Evolutionary conservation across 2,329 filamentous ascomycete genomes (phyloP).

Genomic region (Juglanconis juglandina): DNA sequence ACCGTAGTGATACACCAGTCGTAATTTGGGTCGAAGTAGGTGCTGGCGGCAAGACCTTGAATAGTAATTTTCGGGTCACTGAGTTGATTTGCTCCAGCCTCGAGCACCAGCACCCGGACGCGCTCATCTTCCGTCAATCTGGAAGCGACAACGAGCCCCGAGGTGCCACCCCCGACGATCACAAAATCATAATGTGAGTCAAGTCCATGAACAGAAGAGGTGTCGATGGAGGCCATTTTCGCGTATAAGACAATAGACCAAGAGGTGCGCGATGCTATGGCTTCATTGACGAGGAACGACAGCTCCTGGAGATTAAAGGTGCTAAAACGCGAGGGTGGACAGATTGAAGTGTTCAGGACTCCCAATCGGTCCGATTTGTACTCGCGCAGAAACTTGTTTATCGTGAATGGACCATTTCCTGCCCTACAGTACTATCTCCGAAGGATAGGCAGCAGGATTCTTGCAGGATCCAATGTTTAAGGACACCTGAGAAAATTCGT

Average conservation of each 20-base stretch:
- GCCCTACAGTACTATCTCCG: too few species aligned
- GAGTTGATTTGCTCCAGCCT: conserved; percentile 34
- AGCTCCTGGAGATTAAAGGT: background rate
- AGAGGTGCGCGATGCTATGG: background rate
- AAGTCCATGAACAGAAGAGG: background rate
- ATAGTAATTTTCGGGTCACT: conserved; percentile 34
- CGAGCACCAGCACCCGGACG: conserved; percentile 35
- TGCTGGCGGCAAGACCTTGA: conserved; percentile 31
- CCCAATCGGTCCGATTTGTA: too few species aligned
- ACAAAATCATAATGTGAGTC: conserved; percentile 40
- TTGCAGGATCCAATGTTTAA: too few species aligned
- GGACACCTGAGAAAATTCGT: too few species aligned
- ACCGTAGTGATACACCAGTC: conserved; percentile 38
- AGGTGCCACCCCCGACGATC: conserved; percentile 47
- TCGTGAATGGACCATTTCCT: too few species aligned
- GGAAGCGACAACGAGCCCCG: conserved; percentile 44
- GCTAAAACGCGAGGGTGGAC: too few species aligned
- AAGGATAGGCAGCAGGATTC: too few species aligned
- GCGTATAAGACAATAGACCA: background rate
- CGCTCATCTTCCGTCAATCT: conserved; percentile 36
- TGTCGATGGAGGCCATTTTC: background rate
- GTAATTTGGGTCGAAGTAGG: conserved; percentile 34
- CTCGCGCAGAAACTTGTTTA: too few species aligned
- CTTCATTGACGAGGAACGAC: background rate
- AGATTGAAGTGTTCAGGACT: too few species aligned